A percentile compares a stretch with the other conserved stretches of the same genome.
Conservation (phyloP, 2,329 filamentous ascomycete species). For the Bipolaris zeicola region DNA sequence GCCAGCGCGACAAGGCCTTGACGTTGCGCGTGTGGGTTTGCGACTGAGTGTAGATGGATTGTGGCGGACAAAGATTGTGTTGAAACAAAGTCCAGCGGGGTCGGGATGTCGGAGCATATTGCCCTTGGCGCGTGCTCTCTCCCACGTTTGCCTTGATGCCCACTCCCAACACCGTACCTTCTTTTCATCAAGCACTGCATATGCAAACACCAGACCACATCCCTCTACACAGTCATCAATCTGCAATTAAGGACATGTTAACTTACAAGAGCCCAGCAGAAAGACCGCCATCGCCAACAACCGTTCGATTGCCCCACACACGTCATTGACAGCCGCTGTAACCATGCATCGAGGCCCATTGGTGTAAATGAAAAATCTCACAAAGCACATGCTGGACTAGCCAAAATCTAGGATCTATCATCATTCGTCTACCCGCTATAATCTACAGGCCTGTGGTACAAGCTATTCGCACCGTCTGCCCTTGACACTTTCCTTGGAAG, state of each 20-base stretch:
- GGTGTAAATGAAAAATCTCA: conserved; percentile 19
- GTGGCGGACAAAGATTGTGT: conserved; percentile 29
- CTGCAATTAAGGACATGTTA: too few species aligned
- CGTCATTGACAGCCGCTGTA: conserved; percentile 12
- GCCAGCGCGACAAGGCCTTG: conserved; percentile 14
- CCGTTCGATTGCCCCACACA: conserved; percentile 18
- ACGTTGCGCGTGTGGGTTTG: conserved; percentile 24
- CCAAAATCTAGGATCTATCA: conserved; percentile 28
- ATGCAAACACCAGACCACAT: neutral
- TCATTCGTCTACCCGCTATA: conserved; percentile 24
- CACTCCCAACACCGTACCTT: neutral
- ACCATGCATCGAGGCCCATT: conserved; percentile 5
- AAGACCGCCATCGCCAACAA: conserved; percentile 22
- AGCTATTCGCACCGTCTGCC: neutral
- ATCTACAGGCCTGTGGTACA: conserved; percentile 25
- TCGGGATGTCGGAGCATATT: conserved; percentile 15
- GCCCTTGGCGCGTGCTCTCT: conserved; percentile 5
- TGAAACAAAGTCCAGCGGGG: conserved; percentile 11
- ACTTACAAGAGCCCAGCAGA: neutral
- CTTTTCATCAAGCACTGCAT: neutral
- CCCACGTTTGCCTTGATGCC: neutral
- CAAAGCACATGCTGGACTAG: conserved; percentile 28
- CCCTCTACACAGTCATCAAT: neutral
- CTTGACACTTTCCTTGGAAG: conserved; percentile 2
- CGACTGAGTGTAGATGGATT: conserved; percentile 18